A percentile compares a stretch with the other conserved stretches of the same genome.
phyloP scores from a whole-genome alignment of 2,329 filamentous ascomycete genomes.

The Alternaria sp. region DNA sequence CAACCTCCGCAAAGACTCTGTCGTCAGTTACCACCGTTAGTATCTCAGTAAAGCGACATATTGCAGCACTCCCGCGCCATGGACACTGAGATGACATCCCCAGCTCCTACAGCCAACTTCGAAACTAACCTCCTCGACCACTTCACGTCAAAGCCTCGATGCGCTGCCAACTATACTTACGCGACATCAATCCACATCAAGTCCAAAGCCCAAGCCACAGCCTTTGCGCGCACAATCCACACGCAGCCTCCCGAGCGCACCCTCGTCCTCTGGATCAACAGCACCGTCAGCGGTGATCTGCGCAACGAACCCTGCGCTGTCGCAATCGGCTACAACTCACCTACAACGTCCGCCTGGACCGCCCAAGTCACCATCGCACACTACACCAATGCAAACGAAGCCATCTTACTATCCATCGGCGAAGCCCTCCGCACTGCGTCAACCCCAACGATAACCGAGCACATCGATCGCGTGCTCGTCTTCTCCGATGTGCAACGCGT shows the following conservation, averaged over 20 bases:
- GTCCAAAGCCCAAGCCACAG: background rate
- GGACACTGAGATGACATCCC: background rate
- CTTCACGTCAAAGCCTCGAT: background rate
- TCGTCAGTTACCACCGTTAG: background rate
- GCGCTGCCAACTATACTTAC: background rate
- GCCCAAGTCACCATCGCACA: background rate
- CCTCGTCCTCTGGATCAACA: background rate
- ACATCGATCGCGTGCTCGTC: background rate
- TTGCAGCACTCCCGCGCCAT: background rate
- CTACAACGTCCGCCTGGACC: background rate
- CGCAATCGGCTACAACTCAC: background rate
- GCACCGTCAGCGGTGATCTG: background rate
- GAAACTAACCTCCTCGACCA: background rate
- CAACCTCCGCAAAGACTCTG: background rate
- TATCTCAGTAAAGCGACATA: background rate
- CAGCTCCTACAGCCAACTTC: background rate
- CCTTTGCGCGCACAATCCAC: background rate
- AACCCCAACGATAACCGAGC: background rate
- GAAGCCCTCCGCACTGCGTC: background rate
- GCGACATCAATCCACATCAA: background rate
- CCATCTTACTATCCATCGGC: background rate
- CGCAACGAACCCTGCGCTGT: background rate
- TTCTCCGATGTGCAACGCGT: background rate
- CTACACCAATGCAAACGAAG: background rate
- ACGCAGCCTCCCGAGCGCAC: background rate